Evolutionary conservation across 164 flowering plant species (phyloP).

Genomic region (Cinnamomum chago): DNA sequence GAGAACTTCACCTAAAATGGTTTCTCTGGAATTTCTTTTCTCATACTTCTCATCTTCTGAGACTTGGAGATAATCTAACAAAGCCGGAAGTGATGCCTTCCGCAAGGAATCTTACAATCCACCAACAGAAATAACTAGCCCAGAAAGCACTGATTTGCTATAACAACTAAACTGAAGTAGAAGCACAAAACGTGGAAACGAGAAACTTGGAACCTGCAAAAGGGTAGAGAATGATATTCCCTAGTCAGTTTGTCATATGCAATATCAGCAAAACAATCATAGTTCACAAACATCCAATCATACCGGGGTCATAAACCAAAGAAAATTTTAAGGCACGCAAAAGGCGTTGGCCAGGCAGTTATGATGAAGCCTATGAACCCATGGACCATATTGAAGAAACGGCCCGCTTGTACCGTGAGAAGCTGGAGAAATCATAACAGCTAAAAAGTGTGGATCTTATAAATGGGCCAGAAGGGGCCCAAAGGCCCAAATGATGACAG

Average conservation of each 20-base stretch:
- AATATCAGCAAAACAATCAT: background rate
- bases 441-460: too few species aligned
- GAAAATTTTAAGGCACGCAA: background rate
- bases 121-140: slow-evolving; percentile 81
- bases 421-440: too few species aligned
- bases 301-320: background rate
- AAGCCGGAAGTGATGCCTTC: slow-evolving; percentile 68
- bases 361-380: background rate
- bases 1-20: slow-evolving; percentile 48
- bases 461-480: too few species aligned
- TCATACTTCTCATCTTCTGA: slow-evolving; percentile 27
- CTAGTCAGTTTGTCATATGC: background rate
- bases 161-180: slow-evolving; percentile 68
- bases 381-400: too few species aligned
- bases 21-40: slow-evolving; percentile 35
- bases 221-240: slow-evolving; percentile 6
- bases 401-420: too few species aligned
- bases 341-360: background rate
- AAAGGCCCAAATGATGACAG: too few species aligned
- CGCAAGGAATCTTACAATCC: slow-evolving; percentile 92
- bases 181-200: slow-evolving; percentile 78
- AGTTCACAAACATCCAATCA: background rate
- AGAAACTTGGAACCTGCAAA: slow-evolving; percentile 73
- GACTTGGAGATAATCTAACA: slow-evolving; percentile 63
- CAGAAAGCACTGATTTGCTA: slow-evolving; percentile 72